Evolutionary conservation across 2,329 filamentous ascomycete genomes (phyloP).

Genomic region (Thelonectria olida): DNA sequence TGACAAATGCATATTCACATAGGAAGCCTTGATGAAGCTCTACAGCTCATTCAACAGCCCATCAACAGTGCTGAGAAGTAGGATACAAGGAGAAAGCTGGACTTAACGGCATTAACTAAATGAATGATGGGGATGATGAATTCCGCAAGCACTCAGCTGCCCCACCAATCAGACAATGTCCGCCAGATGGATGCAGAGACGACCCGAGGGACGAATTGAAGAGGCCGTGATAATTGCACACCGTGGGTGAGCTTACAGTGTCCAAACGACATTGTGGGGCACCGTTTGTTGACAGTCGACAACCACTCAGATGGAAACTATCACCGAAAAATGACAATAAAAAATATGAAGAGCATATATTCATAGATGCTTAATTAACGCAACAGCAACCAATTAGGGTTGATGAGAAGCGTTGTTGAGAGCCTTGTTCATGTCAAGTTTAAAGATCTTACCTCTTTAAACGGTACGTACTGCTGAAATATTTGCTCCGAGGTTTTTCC

Average conservation of each 20-base stretch:
- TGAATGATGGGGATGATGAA: not conserved
- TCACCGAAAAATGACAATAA: too few relatives aligned
- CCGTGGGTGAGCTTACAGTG: not conserved
- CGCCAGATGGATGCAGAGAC: not conserved
- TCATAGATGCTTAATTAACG: too few relatives aligned
- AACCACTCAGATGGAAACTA: too few relatives aligned
- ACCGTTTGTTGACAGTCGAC: too few relatives aligned
- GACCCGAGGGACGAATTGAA: not conserved
- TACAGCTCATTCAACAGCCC: not conserved
- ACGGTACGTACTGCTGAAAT: not conserved
- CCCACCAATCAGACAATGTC: conserved; percentile 4
- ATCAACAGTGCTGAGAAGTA: not conserved
- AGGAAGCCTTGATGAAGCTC: not conserved
- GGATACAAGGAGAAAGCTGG: not conserved
- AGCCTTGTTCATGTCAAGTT: too few relatives aligned
- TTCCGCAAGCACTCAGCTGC: conserved; percentile 2
- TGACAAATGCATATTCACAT: not conserved
- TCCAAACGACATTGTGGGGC: too few relatives aligned
- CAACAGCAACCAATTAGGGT: too few relatives aligned
- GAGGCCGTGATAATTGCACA: conserved; percentile 2
- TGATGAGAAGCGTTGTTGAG: too few relatives aligned
- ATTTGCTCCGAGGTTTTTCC: conserved; percentile 10
- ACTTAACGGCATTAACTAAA: conserved; percentile 25
- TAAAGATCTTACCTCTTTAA: not conserved
- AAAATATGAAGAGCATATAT: too few relatives aligned